Evolutionary conservation across 208 protist genomes (phyloP).

Genomic region (Angomonas desouzai): DNA sequence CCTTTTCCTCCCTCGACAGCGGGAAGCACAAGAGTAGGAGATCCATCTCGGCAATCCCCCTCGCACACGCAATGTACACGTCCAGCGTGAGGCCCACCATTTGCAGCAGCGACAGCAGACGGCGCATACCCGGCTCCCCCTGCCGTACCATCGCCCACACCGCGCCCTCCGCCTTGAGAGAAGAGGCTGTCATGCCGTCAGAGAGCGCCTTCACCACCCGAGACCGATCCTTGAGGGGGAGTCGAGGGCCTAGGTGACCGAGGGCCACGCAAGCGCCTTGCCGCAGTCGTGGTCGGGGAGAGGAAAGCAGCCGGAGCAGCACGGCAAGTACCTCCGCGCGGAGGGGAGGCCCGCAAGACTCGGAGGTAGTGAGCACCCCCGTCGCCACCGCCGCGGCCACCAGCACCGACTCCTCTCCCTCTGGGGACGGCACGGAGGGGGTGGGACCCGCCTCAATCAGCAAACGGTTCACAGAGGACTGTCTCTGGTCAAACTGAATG

Average conservation of each 20-base stretch:
- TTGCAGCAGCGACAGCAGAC: slow-evolving; percentile 23
- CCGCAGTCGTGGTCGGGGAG: slow-evolving; percentile 41
- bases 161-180: slow-evolving; percentile 31
- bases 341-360: slow-evolving; percentile 11
- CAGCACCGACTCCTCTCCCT: slow-evolving; percentile 31
- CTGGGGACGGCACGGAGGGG: neutral
- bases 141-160: slow-evolving; percentile 55
- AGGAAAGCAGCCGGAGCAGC: slow-evolving; percentile 23
- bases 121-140: slow-evolving; percentile 33
- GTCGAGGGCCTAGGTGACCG: slow-evolving; percentile 30
- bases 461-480: neutral
- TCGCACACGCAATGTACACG: slow-evolving; percentile 34
- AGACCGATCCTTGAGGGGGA: neutral
- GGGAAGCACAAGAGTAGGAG: slow-evolving; percentile 18
- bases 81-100: slow-evolving; percentile 16
- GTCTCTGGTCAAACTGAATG: neutral
- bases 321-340: slow-evolving; percentile 7
- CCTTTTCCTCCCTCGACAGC: slow-evolving; percentile 9
- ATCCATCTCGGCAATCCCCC: slow-evolving; percentile 32
- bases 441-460: neutral
- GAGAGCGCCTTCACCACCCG: slow-evolving; percentile 3
- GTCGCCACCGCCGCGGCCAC: slow-evolving; percentile 42
- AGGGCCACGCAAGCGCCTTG: slow-evolving; percentile 58
- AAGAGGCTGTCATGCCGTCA: slow-evolving; percentile 12
- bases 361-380: slow-evolving; percentile 22